These are phyloP conservation scores for Cytospora paraplurivora DNA, from an alignment of 2,329 filamentous ascomycete genomes.

Conservation along the genomic window DNA sequence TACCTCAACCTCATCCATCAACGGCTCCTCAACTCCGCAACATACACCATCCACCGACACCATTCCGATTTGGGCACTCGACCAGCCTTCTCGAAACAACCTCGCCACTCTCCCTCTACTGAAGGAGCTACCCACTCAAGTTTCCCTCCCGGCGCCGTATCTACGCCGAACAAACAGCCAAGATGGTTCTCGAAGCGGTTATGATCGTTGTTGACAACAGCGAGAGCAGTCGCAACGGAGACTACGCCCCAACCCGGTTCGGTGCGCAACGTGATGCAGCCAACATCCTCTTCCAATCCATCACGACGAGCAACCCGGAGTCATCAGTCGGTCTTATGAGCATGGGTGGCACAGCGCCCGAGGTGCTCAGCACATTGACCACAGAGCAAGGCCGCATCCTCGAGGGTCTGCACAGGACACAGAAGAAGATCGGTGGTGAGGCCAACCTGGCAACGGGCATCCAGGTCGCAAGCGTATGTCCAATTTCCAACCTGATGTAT, in stretches of 20 bases:
- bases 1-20: slow-evolving; percentile 13
- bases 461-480: slow-evolving; percentile 86
- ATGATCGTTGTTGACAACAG: slow-evolving; percentile 99
- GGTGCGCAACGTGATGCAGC: slow-evolving; percentile 95
- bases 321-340: slow-evolving; percentile 98
- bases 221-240: slow-evolving; percentile 96
- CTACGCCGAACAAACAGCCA: slow-evolving; percentile 45
- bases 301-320: slow-evolving; percentile 93
- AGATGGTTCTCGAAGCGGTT: slow-evolving; percentile 97
- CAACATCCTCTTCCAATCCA: slow-evolving; percentile 91
- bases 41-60: slow-evolving; percentile 17
- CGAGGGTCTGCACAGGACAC: slow-evolving; percentile 85
- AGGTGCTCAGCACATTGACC: slow-evolving; percentile 94
- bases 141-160: slow-evolving; percentile 32
- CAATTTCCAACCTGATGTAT: neutral
- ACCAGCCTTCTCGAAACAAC: neutral
- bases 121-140: slow-evolving; percentile 22
- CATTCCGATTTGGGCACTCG: neutral
- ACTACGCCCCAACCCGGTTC: slow-evolving; percentile 88
- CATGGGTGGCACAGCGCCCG: slow-evolving; percentile 96
- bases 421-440: slow-evolving; percentile 85
- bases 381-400: slow-evolving; percentile 95
- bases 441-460: slow-evolving; percentile 91
- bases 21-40: slow-evolving; percentile 8
- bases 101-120: neutral